Base-by-base conservation (phyloP, 2,329 filamentous ascomycete species). In the Alternaria postmessia region DNA sequence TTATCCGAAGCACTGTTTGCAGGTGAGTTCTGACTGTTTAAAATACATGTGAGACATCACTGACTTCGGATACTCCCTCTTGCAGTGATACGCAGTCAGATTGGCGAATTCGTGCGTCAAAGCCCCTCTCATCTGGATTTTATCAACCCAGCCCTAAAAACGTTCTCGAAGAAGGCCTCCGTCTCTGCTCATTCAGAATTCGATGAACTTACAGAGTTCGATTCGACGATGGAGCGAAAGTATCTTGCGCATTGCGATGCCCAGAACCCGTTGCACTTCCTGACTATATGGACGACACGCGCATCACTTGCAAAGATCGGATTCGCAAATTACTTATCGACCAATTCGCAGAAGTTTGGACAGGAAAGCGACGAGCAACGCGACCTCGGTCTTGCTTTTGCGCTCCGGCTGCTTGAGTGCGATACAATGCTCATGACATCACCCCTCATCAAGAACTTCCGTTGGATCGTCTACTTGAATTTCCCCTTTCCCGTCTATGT, bases 1-100 rank as follows among this genome's bases (percentile, higher is more conserved):
- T 30, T 24, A 26, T 88, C 86, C 0, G 82, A 85, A 46, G 85
- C 87, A 76, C 81, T 85, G 0, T 82, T 86, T 59, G 77, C n/a
- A 39, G 36, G 36, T 39, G 9, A 20, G 36, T 18, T 39, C 7
- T 39, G 4, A 39, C n/a, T 20, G n/a, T 20, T 18, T 9, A 8
- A 11, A 39, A 20, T 20, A 7, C 1, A 18, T 39, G 36, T 20
- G n/a, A 20, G 36, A 39, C 36, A 39, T 20, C 36, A 39, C 36
- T 39, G 36, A 39, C 36, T 20, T 39, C n/a, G 5, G 7, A 9
- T 5, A 6, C n/a, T 20, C 36, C 18, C 36, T 5, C 18, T n/a
- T 18, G 3, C 77, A 4, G 73, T 87, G 1, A 80, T 85, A 28
- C 80, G 81, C 14, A 81, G 82, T 61, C 81, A 85, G 38, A 77